Evolutionary conservation across 192 early-diverging fungal species (phyloP), one percentile per base, ranked within the genome.

Genomic region (Podila minutissima): DNA sequence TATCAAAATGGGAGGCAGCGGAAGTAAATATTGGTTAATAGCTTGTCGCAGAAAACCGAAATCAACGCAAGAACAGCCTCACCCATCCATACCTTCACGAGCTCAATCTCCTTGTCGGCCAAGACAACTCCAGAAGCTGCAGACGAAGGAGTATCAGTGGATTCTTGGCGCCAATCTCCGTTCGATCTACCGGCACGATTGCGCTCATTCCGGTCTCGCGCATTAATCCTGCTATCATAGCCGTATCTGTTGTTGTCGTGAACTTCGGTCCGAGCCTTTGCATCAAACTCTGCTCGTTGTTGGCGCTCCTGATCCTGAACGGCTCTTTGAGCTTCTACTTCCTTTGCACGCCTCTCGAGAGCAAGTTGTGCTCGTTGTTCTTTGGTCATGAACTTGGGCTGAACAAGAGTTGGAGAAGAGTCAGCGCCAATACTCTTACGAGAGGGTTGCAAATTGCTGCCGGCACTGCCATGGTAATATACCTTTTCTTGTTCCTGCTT

Each of bases 371-470:
- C 93, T 19, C 98, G 88, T 79, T 99, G 92, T 81, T 94, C 95
- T 81, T 99, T 99, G 19, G 94, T 94, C 69, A 99, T 63, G 67
- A 98, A 99, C 63, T 89, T 90, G 0, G 94, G 93, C 89, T 90
- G 83, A 32, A 5, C 55, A 69, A 62, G n/a, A 48, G 1, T 33
- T 9, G 28, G 13, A 22, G n/a, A 33, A 64, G 31, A 29, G 28
- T 26, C 29, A 57, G 20, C 66, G 13, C 50, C 1, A 61, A 55
- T 46, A 17, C 41, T 46, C 41, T 46, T 17, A 46, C 3, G 41
- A 46, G 41, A 46, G 41, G 41, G 41, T 17, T 46, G 41, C 12
- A 4, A 46, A 15, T 46, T 0, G 41, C 15, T 4, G 15, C 15
- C 2, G 3, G 12, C 15, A 46, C 60, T 28, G 19, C 38, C 24